Evolutionary conservation across 2,329 filamentous ascomycete genomes (phyloP), one percentile per base, ranked within the genome.

Genomic region (Penicillium brasilianum): DNA sequence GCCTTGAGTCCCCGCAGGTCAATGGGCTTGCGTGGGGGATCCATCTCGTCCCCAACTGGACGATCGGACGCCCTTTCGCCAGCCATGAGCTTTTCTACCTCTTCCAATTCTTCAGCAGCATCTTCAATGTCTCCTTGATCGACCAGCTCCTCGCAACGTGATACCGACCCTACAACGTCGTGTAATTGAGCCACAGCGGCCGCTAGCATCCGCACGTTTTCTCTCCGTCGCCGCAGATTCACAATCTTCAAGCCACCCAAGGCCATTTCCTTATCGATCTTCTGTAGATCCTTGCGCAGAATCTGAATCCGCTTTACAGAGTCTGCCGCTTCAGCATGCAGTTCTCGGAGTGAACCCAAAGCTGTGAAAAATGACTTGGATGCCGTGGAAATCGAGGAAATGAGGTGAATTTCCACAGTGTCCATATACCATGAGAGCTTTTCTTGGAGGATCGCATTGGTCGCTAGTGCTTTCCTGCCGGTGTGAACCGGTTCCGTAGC

Each of bases 381-480:
- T 1, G 95, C 95, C 0, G 91, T 93, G 2, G 94, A 98, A 64
- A 99, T 99, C 0, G 93, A 97, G 34, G 92, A 92, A 69, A 99
- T 97, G 8, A 99, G 82, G 74, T 99, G 95, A 57, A 99, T 92
- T 75, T 99, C 95, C 22, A 99, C 93, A 0, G 95, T 99, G 75
- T 99, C 95, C 93, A 99, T 97, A 76, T 99, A 99, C 95, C 95
- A 99, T 0, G 95, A 98, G 13, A 99, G 82, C 77, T 99, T 99
- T 77, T 99, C 95, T 75, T 99, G 95, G 37, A 99, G 77, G 60
- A 99, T 99, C 0, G 95, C 95, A 77, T 99, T 99, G 0, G 93
- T 97, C 8, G 94, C 94, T 30, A 99, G 82, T 1, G 92, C 91
- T 75, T 97, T 98, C 62, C 94, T 87, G 9, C 82, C 83, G 13